phyloP scores from a whole-genome alignment of 106 monocot species.

The Dioscorea alata region DNA sequence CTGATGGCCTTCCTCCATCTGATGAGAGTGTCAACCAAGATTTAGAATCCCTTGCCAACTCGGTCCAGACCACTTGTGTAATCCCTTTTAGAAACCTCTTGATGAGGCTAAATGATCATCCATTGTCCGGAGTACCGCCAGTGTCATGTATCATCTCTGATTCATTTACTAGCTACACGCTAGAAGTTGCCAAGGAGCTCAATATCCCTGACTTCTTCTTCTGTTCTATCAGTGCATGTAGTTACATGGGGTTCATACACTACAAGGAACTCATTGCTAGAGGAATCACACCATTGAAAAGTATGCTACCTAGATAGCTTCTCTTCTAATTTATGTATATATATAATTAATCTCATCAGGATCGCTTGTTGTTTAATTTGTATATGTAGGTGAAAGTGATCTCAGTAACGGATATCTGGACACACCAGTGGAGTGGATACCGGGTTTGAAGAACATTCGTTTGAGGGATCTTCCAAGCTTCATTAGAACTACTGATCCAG shows the following conservation, averaged over 20 bases:
- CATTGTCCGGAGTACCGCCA: neutral
- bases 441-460: conserved; percentile 36
- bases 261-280: conserved; percentile 1
- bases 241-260: neutral
- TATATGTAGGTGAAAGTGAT: conserved; percentile 20
- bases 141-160: conserved; percentile 7
- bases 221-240: conserved; percentile 3
- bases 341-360: neutral
- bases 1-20: conserved; percentile 10
- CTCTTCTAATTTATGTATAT: too few relatives aligned
- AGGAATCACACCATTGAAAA: neutral
- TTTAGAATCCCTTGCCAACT: conserved; percentile 3
- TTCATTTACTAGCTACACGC: neutral
- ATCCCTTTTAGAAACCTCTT: neutral
- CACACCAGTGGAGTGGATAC: conserved; percentile 29
- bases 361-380: neutral
- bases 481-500: conserved; percentile 21
- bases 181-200: conserved; percentile 1
- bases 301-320: too few relatives aligned
- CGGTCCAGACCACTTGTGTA: conserved; percentile 1
- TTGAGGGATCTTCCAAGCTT: conserved; percentile 44
- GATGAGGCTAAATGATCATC: conserved; percentile 1
- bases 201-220: neutral
- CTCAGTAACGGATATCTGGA: conserved; percentile 42
- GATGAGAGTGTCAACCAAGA: conserved; percentile 2